Base-by-base conservation (phyloP, 805 yeast species). In the Kurtzmaniella cleridarum region DNA sequence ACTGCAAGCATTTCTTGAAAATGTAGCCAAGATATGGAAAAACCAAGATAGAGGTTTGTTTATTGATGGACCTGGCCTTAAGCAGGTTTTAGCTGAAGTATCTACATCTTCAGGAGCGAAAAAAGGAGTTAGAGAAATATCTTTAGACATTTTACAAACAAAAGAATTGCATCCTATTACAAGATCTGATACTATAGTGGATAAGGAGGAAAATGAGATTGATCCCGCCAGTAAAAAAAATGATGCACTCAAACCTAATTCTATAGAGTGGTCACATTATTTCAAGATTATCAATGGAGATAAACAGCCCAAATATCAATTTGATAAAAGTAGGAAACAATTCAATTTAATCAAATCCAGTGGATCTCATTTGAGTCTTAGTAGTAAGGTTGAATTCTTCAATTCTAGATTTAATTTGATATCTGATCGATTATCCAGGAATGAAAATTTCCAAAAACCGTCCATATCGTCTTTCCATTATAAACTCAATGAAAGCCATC, bases 41-140 rank as follows among this genome's bases (percentile, higher is more conserved):
- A 84, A 78, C 34, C 95, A 89, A 53, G 95, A 87, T 40, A 69
- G 91, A 32, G 96, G 96, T 0, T 53, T 89, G 6, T 91, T 91
- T 49, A 69, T 91, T 2, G 96, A 88, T 51, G 88, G 90, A 2
- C 77, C 73, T 2, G 83, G 86, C 3, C 70, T 89, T 12, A 58
- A 62, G 1, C 75, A 73, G 28, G 79, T 91, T 2, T 66, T 90
- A 12, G 71, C 71, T 36, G 95, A 89, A 47, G 42, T 66, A n/a
- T 13, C 13, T 8, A 23, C 15, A 18, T 7, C 30, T 13, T 27
- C 14, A 39, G 35, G n/a, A 27, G 30, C n/a, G 3, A 17, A 9
- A 7, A 30, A 27, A 16, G 12, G 31, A 8, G 13, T n/a, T 12
- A 35, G 10, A 16, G 28, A 15, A 14, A 27, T 26, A 6, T 34